phyloP scores from a whole-genome alignment of 768 basidiomycete genomes.

The Imleria badia region DNA sequence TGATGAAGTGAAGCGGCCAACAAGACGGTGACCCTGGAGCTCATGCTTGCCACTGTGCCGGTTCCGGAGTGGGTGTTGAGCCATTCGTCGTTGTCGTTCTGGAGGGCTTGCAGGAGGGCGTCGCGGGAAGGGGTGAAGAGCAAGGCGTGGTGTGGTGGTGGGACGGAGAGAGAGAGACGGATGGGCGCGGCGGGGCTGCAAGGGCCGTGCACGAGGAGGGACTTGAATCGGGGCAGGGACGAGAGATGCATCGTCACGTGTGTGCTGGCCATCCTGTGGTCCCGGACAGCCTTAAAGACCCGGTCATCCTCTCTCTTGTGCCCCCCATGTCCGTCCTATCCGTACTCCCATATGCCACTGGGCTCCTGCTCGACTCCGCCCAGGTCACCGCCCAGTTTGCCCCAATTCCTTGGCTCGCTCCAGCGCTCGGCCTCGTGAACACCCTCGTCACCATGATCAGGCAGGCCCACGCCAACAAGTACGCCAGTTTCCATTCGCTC shows the following conservation, averaged over 20 bases:
- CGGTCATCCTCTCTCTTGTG: not conserved
- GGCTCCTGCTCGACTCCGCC: constrained; percentile 26
- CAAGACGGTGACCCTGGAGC: constrained; percentile 54
- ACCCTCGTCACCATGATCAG: constrained; percentile 47
- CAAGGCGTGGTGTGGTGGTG: constrained; percentile 38
- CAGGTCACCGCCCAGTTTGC: constrained; percentile 48
- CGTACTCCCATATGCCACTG: constrained; percentile 9
- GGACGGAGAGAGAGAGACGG: constrained; percentile 56
- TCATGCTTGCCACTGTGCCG: constrained; percentile 37
- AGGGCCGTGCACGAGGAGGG: constrained; percentile 60
- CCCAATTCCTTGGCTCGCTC: constrained; percentile 48
- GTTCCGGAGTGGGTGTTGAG: constrained; percentile 34
- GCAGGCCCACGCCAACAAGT: constrained; percentile 51
- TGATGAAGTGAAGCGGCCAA: constrained; percentile 34
- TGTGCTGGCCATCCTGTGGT: constrained; percentile 21
- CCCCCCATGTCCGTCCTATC: constrained; percentile 15
- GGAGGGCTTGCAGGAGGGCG: constrained; percentile 42
- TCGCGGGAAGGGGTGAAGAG: constrained; percentile 55
- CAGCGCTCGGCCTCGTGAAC: constrained; percentile 42
- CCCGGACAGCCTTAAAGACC: constrained; percentile 5
- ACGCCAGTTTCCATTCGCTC: not conserved
- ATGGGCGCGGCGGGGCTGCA: constrained; percentile 71
- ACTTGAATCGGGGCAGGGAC: constrained; percentile 51
- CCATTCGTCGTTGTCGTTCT: constrained; percentile 51
- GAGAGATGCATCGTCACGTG: constrained; percentile 41